These are phyloP conservation scores for Senecio squalidus DNA, from an alignment of 140 eudicot genomes.

Conservation along the genomic window DNA sequence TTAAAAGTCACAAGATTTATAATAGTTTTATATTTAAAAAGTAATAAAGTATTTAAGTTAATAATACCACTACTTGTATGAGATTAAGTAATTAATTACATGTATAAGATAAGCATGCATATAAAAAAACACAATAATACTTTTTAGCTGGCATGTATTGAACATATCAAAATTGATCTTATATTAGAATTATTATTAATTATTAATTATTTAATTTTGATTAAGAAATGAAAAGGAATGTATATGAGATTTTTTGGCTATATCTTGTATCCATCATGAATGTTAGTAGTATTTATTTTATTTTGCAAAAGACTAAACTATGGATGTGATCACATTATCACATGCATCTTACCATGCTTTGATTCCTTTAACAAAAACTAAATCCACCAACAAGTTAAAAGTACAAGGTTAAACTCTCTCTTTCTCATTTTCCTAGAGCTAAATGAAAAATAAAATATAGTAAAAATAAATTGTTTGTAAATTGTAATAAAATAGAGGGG, in stretches of 20 bases:
- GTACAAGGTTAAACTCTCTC: neutral
- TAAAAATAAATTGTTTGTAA: too few relatives aligned
- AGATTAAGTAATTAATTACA: constrained; percentile 18
- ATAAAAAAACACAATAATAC: neutral
- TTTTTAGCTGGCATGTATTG: constrained; percentile 5
- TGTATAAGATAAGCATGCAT: neutral
- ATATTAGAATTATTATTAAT: neutral
- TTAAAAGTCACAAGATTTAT: constrained; percentile 23
- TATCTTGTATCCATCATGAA: too few relatives aligned
- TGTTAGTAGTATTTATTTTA: too few relatives aligned
- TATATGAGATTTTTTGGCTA: too few relatives aligned
- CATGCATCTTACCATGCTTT: neutral
- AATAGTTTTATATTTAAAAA: neutral
- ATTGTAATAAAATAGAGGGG: too few relatives aligned
- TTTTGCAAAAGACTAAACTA: too few relatives aligned
- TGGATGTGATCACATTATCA: neutral
- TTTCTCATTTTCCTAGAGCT: too few relatives aligned
- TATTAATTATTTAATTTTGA: too few relatives aligned
- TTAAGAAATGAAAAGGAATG: too few relatives aligned
- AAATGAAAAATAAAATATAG: too few relatives aligned
- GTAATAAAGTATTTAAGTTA: too few relatives aligned
- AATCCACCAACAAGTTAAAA: neutral
- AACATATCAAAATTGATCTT: neutral
- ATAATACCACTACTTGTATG: constrained; percentile 9
- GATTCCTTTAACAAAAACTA: neutral